Evolutionary conservation across 257 asterid genomes (phyloP).

Genomic region (Gentiana straminea): DNA sequence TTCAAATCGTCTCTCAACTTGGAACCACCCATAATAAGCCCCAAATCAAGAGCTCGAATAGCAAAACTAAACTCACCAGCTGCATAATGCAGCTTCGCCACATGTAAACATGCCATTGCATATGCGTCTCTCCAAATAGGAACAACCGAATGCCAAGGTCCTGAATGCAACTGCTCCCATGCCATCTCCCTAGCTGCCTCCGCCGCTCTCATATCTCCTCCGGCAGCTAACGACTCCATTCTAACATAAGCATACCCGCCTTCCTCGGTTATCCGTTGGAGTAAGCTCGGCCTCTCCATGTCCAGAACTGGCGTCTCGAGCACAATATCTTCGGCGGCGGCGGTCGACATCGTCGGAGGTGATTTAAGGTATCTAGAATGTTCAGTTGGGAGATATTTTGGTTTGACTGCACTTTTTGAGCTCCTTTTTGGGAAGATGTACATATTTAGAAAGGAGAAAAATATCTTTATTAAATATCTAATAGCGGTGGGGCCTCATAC

Average conservation of each 20-base stretch:
- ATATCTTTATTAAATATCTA: too few species aligned
- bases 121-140: constrained; percentile 97
- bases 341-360: constrained; percentile 10
- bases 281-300: constrained; percentile 29
- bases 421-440: too few species aligned
- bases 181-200: constrained; percentile 96
- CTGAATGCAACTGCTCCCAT: constrained; percentile 96
- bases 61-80: constrained; percentile 44
- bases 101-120: constrained; percentile 75
- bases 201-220: constrained; percentile 75
- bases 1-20: constrained; percentile 56
- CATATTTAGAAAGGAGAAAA: too few species aligned
- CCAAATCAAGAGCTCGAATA: constrained; percentile 71
- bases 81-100: constrained; percentile 49
- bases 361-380: constrained; percentile 15
- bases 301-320: constrained; percentile 70
- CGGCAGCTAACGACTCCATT: constrained; percentile 54
- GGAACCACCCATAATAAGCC: constrained; percentile 85
- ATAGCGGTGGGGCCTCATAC: too few species aligned
- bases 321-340: constrained; percentile 12
- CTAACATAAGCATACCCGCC: constrained; percentile 88
- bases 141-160: constrained; percentile 91
- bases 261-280: constrained; percentile 48
- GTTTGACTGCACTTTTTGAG: too few species aligned
- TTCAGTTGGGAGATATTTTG: not conserved